Base-by-base conservation (phyloP, 768 basidiomycete genomes). In the Sarcodon sp. region DNA sequence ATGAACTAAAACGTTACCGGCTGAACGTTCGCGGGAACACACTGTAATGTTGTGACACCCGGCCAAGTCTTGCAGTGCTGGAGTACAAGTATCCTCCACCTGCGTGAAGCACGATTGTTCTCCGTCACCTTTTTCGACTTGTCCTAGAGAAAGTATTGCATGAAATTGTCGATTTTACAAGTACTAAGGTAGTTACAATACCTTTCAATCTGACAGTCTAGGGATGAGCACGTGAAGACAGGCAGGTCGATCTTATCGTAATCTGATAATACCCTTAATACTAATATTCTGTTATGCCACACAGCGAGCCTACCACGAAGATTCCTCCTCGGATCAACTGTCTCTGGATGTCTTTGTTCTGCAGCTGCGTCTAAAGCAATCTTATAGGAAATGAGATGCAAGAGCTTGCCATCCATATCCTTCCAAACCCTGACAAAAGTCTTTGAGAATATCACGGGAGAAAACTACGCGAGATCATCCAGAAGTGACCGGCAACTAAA, bases 121-220 rank as follows among this genome's bases (percentile, higher is more conserved):
- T 11, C 79, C 78, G 48, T 82, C 79, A 27, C 78, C 78, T 55
- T 72, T 72, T n/a, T n/a, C n/a, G 27, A 77, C 71, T 63, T 79
- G 76, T 11, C 71, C 77, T 27, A 27, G 21, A 27, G 21, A 27
- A 27, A 27, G n/a, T 27, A 27, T 4, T 27, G 21, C 4, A 27
- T 27, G 21, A 27, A 27, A 27, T 27, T 27, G 21, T 27, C 21
- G 21, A 27, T 27, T 27, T n/a, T 4, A 27, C 3, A 4, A 77
- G 45, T 11, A 37, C 78, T 65, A 13, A 78, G 68, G 52, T 82
- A 80, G 21, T 27, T 27, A 27, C 3, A 2, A 4, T 27, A 27
- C 21, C 21, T 27, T 27, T 27, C 21, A 27, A 27, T 27, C 21
- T 27, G 21, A 27, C 21, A 27, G 57, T 82, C 78, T 13, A 78